Conservation (phyloP, 192 early-diverging fungal species). For the Chytriomyces hyalinus region DNA sequence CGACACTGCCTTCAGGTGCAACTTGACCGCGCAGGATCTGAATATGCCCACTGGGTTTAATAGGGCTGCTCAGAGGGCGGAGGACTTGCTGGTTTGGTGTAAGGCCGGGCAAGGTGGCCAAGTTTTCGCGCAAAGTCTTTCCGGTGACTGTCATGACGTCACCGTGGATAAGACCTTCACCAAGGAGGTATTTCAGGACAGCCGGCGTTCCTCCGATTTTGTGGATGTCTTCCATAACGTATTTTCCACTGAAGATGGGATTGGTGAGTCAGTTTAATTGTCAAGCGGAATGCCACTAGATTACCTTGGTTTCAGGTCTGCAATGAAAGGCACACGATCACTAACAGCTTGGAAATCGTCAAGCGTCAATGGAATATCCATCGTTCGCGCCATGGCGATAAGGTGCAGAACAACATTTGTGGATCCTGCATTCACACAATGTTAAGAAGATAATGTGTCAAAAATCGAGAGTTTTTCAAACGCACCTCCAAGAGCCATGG, state of each 20-base stretch:
- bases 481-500: slow-evolving; percentile 89
- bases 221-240: slow-evolving; percentile 97
- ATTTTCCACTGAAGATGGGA: slow-evolving; percentile 77
- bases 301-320: slow-evolving; percentile 91
- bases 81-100: slow-evolving; percentile 87
- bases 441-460: neutral
- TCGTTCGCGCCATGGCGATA: slow-evolving; percentile 84
- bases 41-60: slow-evolving; percentile 94
- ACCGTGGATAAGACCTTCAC: slow-evolving; percentile 84
- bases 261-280: neutral
- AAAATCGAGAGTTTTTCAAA: neutral
- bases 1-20: slow-evolving; percentile 94
- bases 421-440: slow-evolving; percentile 58
- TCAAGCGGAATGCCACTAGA: neutral
- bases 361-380: slow-evolving; percentile 81
- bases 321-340: slow-evolving; percentile 91
- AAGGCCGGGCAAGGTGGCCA: slow-evolving; percentile 77
- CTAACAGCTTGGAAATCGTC: slow-evolving; percentile 95
- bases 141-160: slow-evolving; percentile 95
- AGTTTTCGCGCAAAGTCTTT: slow-evolving; percentile 94
- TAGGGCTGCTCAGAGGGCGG: slow-evolving; percentile 77
- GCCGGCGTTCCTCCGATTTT: slow-evolving; percentile 91
- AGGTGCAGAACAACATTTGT: slow-evolving; percentile 98
- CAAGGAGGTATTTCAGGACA: slow-evolving; percentile 91
- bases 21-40: slow-evolving; percentile 94